phyloP scores from a whole-genome alignment of 768 basidiomycete species.

The Boletus tomentosulus region DNA sequence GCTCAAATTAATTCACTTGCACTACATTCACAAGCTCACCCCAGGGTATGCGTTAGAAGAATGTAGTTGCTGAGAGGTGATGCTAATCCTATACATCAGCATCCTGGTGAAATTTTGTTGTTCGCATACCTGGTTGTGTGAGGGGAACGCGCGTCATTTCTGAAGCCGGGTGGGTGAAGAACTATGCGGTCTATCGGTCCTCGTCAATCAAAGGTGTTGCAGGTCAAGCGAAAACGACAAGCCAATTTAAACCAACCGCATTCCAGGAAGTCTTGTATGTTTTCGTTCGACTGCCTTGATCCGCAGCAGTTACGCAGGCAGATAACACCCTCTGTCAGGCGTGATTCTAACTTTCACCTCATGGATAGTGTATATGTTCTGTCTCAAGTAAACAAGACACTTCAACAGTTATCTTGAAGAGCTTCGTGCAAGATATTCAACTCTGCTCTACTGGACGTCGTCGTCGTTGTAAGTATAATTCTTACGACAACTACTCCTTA shows the following conservation, averaged over 20 bases:
- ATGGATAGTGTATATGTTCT: not conserved
- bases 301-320: not conserved
- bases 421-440: too few relatives aligned
- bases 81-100: not conserved
- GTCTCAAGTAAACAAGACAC: not conserved
- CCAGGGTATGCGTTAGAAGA: not conserved
- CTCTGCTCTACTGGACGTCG: too few relatives aligned
- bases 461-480: not conserved
- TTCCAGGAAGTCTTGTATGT: too few relatives aligned
- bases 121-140: too few relatives aligned
- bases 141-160: too few relatives aligned
- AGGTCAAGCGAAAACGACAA: too few relatives aligned
- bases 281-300: too few relatives aligned
- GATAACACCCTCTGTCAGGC: not conserved
- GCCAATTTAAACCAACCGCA: too few relatives aligned
- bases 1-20: not conserved
- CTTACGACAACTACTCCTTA: not conserved
- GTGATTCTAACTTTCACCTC: not conserved
- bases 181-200: too few relatives aligned
- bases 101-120: not conserved
- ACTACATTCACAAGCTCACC: not conserved
- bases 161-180: too few relatives aligned
- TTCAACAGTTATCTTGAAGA: not conserved
- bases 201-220: too few relatives aligned
- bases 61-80: not conserved